Evolutionary conservation across 495 filamentous ascomycete genomes (phyloP).

Genomic region (Tuber magnatum): DNA sequence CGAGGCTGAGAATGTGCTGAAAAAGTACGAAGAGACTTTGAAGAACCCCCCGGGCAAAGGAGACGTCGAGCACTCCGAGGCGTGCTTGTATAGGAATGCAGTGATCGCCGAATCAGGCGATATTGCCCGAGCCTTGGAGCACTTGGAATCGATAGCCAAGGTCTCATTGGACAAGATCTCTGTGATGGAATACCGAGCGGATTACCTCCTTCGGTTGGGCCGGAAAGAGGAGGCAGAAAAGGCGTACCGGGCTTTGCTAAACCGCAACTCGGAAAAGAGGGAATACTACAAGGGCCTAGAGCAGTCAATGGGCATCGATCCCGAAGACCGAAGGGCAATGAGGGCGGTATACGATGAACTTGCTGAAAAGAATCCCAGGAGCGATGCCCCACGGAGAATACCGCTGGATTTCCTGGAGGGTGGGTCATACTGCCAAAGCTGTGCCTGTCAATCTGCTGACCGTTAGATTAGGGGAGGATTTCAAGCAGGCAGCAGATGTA

Average conservation of each 20-base stretch:
- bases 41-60: slow-evolving; percentile 64
- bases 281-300: slow-evolving; percentile 76
- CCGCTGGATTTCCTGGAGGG: slow-evolving; percentile 85
- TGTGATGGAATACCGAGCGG: slow-evolving; percentile 80
- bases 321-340: slow-evolving; percentile 53
- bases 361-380: slow-evolving; percentile 69
- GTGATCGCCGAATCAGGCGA: slow-evolving; percentile 87
- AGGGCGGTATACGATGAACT: slow-evolving; percentile 71
- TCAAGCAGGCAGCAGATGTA: slow-evolving; percentile 65
- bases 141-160: slow-evolving; percentile 70
- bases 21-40: slow-evolving; percentile 85
- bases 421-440: slow-evolving; percentile 36
- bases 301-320: slow-evolving; percentile 56
- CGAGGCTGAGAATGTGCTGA: slow-evolving; percentile 84
- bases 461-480: slow-evolving; percentile 57
- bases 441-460: slow-evolving; percentile 25
- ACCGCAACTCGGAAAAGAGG: slow-evolving; percentile 79
- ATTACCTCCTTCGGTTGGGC: slow-evolving; percentile 72
- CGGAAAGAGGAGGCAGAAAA: slow-evolving; percentile 72
- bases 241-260: slow-evolving; percentile 71
- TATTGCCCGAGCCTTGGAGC: slow-evolving; percentile 69
- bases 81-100: slow-evolving; percentile 86
- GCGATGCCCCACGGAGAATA: slow-evolving; percentile 76
- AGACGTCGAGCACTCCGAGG: slow-evolving; percentile 94
- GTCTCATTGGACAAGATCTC: slow-evolving; percentile 74